These are phyloP conservation scores for Leccinum pellstonianum DNA, from an alignment of 768 basidiomycete species.

Conservation along the genomic window DNA sequence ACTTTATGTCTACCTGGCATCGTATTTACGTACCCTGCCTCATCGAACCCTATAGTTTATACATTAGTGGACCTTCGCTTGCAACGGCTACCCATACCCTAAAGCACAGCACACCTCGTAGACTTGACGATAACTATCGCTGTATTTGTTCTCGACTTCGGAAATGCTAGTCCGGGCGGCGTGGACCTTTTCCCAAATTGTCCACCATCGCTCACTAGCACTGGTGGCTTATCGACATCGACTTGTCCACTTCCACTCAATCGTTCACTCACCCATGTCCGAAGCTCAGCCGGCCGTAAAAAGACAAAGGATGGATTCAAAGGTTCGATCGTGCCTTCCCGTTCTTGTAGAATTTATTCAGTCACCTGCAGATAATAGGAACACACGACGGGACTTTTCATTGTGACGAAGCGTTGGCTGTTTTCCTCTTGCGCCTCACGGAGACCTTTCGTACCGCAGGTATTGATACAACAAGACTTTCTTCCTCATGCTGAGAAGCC, in stretches of 20 bases:
- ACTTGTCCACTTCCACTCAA: background rate
- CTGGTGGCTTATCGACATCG: background rate
- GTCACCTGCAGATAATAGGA: conserved; percentile 64
- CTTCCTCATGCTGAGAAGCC: conserved; percentile 2
- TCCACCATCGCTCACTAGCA: background rate
- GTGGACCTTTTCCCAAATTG: background rate
- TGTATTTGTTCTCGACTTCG: background rate
- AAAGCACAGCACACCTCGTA: conserved; percentile 23
- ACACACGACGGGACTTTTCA: conserved; percentile 97
- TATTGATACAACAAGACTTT: conserved; percentile 30
- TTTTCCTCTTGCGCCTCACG: conserved; percentile 82
- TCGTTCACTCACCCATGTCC: conserved; percentile 16
- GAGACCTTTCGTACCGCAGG: conserved; percentile 73
- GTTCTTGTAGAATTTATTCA: background rate
- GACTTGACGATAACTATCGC: conserved; percentile 3
- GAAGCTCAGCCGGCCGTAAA: conserved; percentile 34
- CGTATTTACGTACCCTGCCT: conserved; percentile 19
- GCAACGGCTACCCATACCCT: conserved; percentile 4
- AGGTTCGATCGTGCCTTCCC: conserved; percentile 26
- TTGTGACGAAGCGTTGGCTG: conserved; percentile 94
- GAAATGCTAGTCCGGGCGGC: background rate
- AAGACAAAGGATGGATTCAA: conserved; percentile 45
- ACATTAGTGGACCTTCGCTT: conserved; percentile 23
- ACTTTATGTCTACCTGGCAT: conserved; percentile 21
- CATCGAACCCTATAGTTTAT: conserved; percentile 27